Base-by-base conservation (phyloP, 2,329 filamentous ascomycete species). In the Hymenoscyphus albidus region DNA sequence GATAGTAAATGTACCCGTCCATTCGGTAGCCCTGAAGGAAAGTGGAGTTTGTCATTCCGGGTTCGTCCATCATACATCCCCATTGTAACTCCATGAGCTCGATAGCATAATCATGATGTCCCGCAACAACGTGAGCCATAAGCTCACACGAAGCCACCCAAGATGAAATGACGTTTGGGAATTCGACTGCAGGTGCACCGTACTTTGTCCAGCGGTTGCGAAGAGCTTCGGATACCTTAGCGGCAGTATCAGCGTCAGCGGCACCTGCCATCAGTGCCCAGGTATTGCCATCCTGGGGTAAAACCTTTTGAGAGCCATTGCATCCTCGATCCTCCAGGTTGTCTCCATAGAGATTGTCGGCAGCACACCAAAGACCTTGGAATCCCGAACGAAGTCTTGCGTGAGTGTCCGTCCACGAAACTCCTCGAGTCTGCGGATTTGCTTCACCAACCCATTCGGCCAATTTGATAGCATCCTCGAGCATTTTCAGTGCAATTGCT, bases 231-330 rank as follows among this genome's bases (percentile, higher is more conserved):
- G 69, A 71, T 9, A 71, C 61, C 72, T 69, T 40, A 22, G 58
- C 58, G 10, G 67, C 67, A 6, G 63, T n/a, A 1, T 62, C 55
- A 14, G 55, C 16, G 32, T 67, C 64, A 22, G 22, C 22, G 22
- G 22, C 22, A 22, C 22, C 22, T 22, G 22, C 22, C 22, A 22
- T 22, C 22, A 22, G 22, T 22, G 22, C 22, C 22, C 22, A 22
- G 22, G 22, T 22, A 22, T 22, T 88, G 7, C 82, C 84, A 68
- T 87, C 85, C 73, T 89, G 86, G 0, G 85, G 84, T 63, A 83
- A 77, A 3, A 89, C 77, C 0, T 80, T 79, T 1, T 81, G 82
- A 68, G 84, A 83, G 71, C 81, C 54, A 83, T 72, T n/a, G 79
- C 82, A 65, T 65, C 72, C 32, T 54, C 72, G 64, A 76, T 76